Evolutionary conservation across 257 asterid genomes (phyloP).

Genomic region (Ajuga chamaepitys): DNA sequence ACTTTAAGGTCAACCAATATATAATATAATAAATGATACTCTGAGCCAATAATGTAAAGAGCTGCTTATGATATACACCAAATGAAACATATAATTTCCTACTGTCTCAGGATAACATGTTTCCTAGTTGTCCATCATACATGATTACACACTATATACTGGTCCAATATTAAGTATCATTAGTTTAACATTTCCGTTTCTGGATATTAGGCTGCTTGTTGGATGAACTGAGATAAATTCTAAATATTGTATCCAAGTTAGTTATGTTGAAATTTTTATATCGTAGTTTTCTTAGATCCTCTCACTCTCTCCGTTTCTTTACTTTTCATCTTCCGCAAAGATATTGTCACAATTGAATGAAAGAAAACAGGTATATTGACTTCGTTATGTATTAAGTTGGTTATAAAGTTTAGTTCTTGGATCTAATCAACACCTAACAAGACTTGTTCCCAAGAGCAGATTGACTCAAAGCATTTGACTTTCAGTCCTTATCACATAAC

Average conservation of each 20-base stretch:
- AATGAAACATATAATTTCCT: too few relatives aligned
- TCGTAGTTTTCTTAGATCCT: background rate
- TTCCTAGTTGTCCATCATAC: background rate
- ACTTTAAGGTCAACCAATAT: background rate
- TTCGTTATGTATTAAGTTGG: background rate
- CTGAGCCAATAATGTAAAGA: background rate
- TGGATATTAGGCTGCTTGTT: background rate
- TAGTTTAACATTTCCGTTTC: background rate
- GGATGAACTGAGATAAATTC: background rate
- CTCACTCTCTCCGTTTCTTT: background rate
- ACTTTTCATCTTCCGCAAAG: background rate
- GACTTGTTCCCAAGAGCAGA: background rate
- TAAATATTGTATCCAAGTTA: background rate
- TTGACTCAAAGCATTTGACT: background rate
- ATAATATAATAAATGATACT: background rate
- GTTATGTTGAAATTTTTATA: background rate
- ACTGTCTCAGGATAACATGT: background rate
- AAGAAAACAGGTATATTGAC: background rate
- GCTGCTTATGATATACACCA: background rate
- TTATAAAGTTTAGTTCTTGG: background rate
- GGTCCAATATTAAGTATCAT: background rate
- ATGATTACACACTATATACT: background rate
- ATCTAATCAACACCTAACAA: background rate
- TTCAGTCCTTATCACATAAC: background rate
- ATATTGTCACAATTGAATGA: background rate